Conservation (phyloP, 176 grass and related monocot species). For the Aegilops umbellulata region DNA sequence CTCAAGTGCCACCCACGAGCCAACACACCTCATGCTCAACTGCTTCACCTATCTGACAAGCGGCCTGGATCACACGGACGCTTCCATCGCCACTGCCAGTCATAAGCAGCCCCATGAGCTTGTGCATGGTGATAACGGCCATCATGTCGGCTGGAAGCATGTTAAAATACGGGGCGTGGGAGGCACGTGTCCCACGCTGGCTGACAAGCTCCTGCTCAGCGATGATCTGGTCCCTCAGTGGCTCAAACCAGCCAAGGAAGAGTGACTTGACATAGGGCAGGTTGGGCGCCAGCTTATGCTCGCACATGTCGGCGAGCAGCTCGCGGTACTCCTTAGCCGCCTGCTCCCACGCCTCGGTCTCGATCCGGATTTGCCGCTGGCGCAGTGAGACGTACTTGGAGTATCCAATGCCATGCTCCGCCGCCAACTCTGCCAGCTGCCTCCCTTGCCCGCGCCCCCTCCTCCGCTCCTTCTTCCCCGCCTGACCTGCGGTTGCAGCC, state of each 20-base stretch:
- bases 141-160: constrained; percentile 85
- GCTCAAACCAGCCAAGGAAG: constrained; percentile 94
- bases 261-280: constrained; percentile 91
- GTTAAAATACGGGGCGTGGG: constrained; percentile 43
- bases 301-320: constrained; percentile 79
- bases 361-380: constrained; percentile 68
- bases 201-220: constrained; percentile 58
- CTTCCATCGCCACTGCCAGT: constrained; percentile 53
- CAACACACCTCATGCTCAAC: constrained; percentile 83
- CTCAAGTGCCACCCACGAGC: neutral
- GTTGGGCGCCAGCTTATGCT: constrained; percentile 87
- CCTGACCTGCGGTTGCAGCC: neutral
- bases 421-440: neutral
- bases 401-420: constrained; percentile 37
- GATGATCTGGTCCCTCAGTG: constrained; percentile 63
- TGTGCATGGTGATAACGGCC: constrained; percentile 99
- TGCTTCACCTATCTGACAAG: constrained; percentile 59
- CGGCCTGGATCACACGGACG: constrained; percentile 69
- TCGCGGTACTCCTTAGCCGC: constrained; percentile 88
- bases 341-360: constrained; percentile 97
- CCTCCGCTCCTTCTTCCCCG: neutral
- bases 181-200: neutral
- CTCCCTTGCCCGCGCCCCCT: neutral
- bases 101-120: constrained; percentile 95
- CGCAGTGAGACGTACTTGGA: constrained; percentile 51